Evolutionary conservation across 768 basidiomycete species (phyloP), one percentile per base, ranked within the genome.

Genomic region (Leccinum olivaceopallidum): DNA sequence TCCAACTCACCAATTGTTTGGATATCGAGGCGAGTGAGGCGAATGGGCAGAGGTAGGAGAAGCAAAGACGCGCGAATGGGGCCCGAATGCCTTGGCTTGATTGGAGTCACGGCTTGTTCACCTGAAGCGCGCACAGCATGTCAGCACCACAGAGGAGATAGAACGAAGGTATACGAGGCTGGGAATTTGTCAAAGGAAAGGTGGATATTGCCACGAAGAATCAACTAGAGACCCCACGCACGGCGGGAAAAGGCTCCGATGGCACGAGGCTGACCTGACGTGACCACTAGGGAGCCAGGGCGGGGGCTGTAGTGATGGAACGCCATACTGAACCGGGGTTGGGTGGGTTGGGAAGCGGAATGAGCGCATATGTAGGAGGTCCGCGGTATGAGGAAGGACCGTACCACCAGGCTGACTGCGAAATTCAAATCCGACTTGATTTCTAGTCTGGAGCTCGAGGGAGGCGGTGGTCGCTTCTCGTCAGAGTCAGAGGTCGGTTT

Each of bases 241-340:
- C 32, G 26, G 20, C 32, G 26, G 24, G 53, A 18, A 36, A 3
- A 58, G 28, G 32, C 37, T 50, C 57, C 36, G 16, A 57, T 63
- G 34, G 58, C 26, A 56, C 9, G 1, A 18, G 63, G 50, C n/a
- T 57, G 64, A 55, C 5, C 50, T 28, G 28, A 58, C 59, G 8
- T 51, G 63, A 44, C 60, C 48, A 26, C 53, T 55, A 22, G 67
- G 65, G 37, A 67, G 59, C 60, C 68, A 70, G 0, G 67, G 39
- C 6, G 67, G 53, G 24, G 58, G 59, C 1, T 62, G 69, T 30
- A 30, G 30, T 30, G 30, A 30, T 30, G 30, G 30, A 30, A 30
- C 30, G 9, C 30, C 30, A 30, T 30, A 30, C 30, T 30, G 30
- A 30, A 30, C 30, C 26, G 26, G 26, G 12, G 22, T 1, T 22